Percentiles rank a stretch among this genome's conserved stretches.
These are phyloP conservation scores for Jaminaea rosea DNA, from an alignment of 1,284 basidiomycete genomes.

Conservation along the genomic window DNA sequence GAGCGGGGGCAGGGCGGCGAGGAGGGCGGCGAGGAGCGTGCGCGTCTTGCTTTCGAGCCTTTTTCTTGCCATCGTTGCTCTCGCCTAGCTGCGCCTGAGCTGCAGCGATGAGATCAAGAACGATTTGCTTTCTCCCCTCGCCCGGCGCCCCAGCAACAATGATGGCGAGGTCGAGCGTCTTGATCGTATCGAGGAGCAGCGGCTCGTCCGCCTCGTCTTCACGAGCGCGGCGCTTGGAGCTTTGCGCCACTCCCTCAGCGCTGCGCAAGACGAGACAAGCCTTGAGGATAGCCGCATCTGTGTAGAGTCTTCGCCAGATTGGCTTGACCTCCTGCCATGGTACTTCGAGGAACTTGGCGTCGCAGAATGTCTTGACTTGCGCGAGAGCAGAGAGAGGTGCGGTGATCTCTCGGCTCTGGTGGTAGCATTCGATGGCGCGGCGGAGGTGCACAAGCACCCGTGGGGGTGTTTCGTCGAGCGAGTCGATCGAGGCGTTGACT, in stretches of 20 bases:
- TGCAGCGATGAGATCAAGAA: not conserved
- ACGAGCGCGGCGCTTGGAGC: no score
- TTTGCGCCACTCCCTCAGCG: not conserved
- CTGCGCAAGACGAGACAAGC: not conserved
- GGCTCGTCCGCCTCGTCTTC: not conserved
- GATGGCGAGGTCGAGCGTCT: slow-evolving; percentile 4
- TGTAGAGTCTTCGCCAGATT: slow-evolving; percentile 50
- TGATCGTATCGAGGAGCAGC: not conserved
- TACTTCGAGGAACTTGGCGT: slow-evolving; percentile 48
- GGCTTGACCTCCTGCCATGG: slow-evolving; percentile 48
- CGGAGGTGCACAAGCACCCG: no score
- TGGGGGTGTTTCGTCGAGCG: no score
- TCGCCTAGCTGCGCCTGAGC: not conserved
- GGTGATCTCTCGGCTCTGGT: no score
- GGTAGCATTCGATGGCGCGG: no score
- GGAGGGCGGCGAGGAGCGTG: no score
- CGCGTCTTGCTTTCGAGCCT: no score
- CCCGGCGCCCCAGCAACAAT: slow-evolving; percentile 7
- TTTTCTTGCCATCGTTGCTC: no score
- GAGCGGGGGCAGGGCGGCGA: no score
- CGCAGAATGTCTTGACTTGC: slow-evolving; percentile 35
- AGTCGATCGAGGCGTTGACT: no score
- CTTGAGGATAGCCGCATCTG: slow-evolving; percentile 40
- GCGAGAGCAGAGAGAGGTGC: no score
- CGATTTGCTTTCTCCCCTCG: not conserved